These are phyloP conservation scores for Tylopilus felleus DNA, from an alignment of 768 basidiomycete species.

Conservation along the genomic window DNA sequence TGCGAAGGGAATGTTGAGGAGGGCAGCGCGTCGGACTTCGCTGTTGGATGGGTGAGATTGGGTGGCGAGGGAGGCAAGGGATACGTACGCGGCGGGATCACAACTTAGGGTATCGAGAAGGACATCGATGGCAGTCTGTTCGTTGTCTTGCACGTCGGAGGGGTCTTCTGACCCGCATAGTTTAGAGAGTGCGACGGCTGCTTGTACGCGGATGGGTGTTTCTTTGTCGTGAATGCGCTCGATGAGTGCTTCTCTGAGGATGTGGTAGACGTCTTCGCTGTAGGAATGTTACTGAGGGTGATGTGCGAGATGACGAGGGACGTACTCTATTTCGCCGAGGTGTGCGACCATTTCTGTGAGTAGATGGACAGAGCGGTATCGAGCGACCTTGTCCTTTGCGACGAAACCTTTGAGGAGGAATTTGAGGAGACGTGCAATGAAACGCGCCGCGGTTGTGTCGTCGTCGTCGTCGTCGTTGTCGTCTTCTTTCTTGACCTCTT, in stretches of 20 bases:
- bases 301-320: neutral
- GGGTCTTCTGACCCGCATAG: slow-evolving; percentile 69
- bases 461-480: slow-evolving; percentile 55
- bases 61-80: neutral
- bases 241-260: slow-evolving; percentile 60
- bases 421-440: slow-evolving; percentile 61
- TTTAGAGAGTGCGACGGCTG: slow-evolving; percentile 74
- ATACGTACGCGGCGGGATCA: slow-evolving; percentile 73
- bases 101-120: slow-evolving; percentile 63
- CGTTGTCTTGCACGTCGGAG: slow-evolving; percentile 48
- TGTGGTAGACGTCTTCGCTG: slow-evolving; percentile 74
- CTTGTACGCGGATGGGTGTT: slow-evolving; percentile 68
- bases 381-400: slow-evolving; percentile 84
- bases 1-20: slow-evolving; percentile 66
- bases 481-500: slow-evolving; percentile 33
- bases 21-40: slow-evolving; percentile 80
- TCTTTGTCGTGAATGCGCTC: slow-evolving; percentile 82
- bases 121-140: slow-evolving; percentile 48
- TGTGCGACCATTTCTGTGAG: slow-evolving; percentile 76
- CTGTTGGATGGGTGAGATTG: slow-evolving; percentile 35
- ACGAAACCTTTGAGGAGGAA: slow-evolving; percentile 75
- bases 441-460: slow-evolving; percentile 66
- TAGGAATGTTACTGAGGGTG: neutral
- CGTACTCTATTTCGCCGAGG: slow-evolving; percentile 85
- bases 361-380: slow-evolving; percentile 76